Conservation (phyloP, 169 alveolate species). For the Ichthyophthirius multifiliis region DNA sequence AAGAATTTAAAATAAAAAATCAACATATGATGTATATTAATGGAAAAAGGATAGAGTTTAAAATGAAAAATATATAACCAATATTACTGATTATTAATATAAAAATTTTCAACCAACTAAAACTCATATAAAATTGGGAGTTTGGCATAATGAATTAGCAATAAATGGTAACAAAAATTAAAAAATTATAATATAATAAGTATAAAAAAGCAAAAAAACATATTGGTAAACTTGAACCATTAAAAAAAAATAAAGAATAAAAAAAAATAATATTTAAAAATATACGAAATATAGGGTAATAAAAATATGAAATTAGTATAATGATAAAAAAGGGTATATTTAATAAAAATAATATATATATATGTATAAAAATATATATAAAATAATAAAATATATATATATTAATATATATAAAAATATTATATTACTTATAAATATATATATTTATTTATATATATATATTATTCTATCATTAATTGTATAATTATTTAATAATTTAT, state of each 20-base stretch:
- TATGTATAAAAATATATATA: no score
- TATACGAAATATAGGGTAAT: not conserved
- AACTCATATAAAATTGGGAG: constrained; percentile 15
- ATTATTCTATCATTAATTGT: no score
- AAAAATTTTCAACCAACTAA: constrained; percentile 38
- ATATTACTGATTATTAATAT: constrained; percentile 42
- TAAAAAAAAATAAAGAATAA: not conserved
- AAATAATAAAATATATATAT: no score
- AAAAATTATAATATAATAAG: no score
- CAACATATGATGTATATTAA: constrained; percentile 37
- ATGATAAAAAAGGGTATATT: no score
- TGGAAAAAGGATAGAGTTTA: constrained; percentile 48
- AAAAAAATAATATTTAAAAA: not conserved
- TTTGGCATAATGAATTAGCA: not conserved
- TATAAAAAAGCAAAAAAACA: no score
- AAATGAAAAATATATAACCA: constrained; percentile 35
- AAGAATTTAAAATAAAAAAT: constrained; percentile 39
- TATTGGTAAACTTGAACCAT: not conserved
- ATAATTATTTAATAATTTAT: no score
- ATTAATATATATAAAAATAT: no score
- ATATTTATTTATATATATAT: no score
- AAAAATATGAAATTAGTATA: no score
- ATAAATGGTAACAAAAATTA: not conserved
- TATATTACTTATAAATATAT: no score
- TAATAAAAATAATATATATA: no score